Conservation (phyloP, 2,329 filamentous ascomycete genomes). For the Thelonectria discophora region DNA sequence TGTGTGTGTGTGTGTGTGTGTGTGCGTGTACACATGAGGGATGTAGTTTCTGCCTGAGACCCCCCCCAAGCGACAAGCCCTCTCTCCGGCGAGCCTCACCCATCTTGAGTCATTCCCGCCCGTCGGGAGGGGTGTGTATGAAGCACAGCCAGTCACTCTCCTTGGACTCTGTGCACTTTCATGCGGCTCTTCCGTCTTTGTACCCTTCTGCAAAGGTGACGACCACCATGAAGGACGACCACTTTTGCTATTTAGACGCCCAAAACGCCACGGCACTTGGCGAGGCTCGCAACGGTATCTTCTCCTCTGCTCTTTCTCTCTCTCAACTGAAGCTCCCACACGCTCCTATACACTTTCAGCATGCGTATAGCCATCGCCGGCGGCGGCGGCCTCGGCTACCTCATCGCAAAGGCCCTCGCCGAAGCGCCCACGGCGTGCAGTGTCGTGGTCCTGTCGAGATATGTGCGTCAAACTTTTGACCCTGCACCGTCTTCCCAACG, state of each 20-base stretch:
- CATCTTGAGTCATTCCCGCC: too few relatives aligned
- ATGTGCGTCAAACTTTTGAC: too few relatives aligned
- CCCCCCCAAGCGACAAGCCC: too few relatives aligned
- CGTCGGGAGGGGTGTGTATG: too few relatives aligned
- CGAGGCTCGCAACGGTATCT: constrained; percentile 23
- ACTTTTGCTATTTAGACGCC: constrained; percentile 36
- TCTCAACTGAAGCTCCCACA: too few relatives aligned
- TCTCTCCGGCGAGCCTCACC: too few relatives aligned
- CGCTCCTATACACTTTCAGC: constrained; percentile 41
- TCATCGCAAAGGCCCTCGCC: constrained; percentile 64
- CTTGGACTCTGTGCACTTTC: not conserved
- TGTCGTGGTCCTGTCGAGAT: constrained; percentile 74
- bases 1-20: too few relatives aligned
- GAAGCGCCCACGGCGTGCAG: constrained; percentile 68
- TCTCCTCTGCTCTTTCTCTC: too few relatives aligned
- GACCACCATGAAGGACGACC: not conserved
- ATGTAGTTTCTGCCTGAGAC: too few relatives aligned
- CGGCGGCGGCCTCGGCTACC: constrained; percentile 55
- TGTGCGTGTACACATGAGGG: too few relatives aligned
- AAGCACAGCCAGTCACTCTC: too few relatives aligned
- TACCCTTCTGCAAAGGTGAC: constrained; percentile 18
- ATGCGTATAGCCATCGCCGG: constrained; percentile 61
- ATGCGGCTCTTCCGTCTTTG: constrained; percentile 34
- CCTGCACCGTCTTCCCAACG: too few relatives aligned
- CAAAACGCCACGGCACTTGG: constrained; percentile 20